These are phyloP conservation scores for Helichrysum umbraculigerum DNA, from an alignment of 129 eudicot genomes.

Conservation along the genomic window DNA sequence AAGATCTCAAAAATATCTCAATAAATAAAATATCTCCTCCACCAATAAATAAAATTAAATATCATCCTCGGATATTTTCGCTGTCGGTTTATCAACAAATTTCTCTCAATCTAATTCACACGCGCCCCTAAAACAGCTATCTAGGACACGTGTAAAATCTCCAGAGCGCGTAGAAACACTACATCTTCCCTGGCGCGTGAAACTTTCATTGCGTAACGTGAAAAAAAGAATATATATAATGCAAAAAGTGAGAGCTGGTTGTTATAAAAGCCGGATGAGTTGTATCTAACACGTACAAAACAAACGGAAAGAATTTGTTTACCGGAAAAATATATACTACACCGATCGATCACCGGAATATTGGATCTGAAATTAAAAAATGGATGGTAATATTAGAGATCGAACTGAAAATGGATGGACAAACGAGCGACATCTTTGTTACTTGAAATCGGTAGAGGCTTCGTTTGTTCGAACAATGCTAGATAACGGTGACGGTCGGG, in stretches of 20 bases:
- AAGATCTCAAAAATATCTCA: constrained; percentile 10
- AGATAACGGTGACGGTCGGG: not conserved
- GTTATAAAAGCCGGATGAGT: not conserved
- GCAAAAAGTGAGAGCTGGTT: constrained; percentile 11
- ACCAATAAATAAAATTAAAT: not conserved
- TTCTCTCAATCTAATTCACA: not conserved
- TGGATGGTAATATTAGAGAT: constrained; percentile 14
- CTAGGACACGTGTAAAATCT: not conserved
- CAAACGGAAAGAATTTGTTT: not conserved
- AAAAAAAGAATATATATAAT: constrained; percentile 10
- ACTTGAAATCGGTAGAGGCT: constrained; percentile 44
- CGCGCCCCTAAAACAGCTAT: not conserved
- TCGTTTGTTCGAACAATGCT: constrained; percentile 41
- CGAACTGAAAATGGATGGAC: constrained; percentile 34
- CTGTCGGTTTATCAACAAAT: not conserved
- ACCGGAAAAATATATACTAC: constrained; percentile 2
- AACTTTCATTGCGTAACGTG: constrained; percentile 13
- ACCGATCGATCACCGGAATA: not conserved
- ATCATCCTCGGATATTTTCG: constrained; percentile 21
- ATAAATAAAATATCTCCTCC: constrained; percentile 12
- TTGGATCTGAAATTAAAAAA: not conserved
- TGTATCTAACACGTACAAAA: not conserved
- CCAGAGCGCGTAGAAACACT: not conserved
- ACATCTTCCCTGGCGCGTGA: not conserved
- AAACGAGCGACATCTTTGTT: constrained; percentile 43